Percentiles rank a stretch among this genome's conserved stretches.
phyloP scores from a whole-genome alignment of 495 filamentous ascomycete genomes.

The Xylaria sp. region DNA sequence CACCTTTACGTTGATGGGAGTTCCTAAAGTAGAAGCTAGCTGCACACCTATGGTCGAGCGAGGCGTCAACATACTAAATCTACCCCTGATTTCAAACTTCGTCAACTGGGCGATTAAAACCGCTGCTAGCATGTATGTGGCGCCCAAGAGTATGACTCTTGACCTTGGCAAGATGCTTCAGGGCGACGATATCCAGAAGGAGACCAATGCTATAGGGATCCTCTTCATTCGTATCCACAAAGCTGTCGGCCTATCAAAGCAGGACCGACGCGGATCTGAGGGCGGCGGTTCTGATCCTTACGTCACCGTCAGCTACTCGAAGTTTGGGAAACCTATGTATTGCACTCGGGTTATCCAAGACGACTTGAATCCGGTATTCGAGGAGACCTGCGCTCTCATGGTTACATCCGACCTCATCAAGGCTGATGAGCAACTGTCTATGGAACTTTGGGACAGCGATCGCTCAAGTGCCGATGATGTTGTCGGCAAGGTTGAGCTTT shows the following conservation, averaged over 20 bases:
- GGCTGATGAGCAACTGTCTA: slow-evolving; percentile 86
- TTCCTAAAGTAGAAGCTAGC: slow-evolving; percentile 87
- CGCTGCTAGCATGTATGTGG: slow-evolving; percentile 88
- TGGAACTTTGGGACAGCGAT: slow-evolving; percentile 96
- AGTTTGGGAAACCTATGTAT: slow-evolving; percentile 98
- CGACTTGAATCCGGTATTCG: slow-evolving; percentile 92
- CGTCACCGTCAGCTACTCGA: slow-evolving; percentile 72
- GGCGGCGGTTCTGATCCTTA: slow-evolving; percentile 94
- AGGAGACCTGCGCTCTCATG: slow-evolving; percentile 85
- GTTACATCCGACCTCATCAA: slow-evolving; percentile 90
- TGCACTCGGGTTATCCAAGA: slow-evolving; percentile 95
- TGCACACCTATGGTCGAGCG: slow-evolving; percentile 89
- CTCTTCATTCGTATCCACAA: slow-evolving; percentile 92
- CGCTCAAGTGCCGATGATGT: slow-evolving; percentile 89
- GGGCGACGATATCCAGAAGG: slow-evolving; percentile 90
- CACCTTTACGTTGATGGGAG: slow-evolving; percentile 91
- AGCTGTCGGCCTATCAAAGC: slow-evolving; percentile 86
- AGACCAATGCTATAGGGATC: slow-evolving; percentile 81
- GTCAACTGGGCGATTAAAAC: slow-evolving; percentile 95
- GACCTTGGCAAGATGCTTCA: slow-evolving; percentile 89
- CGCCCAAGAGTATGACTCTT: slow-evolving; percentile 93
- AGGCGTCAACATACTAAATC: slow-evolving; percentile 89
- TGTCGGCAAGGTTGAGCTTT: slow-evolving; percentile 91
- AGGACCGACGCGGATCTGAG: slow-evolving; percentile 82
- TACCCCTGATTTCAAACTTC: slow-evolving; percentile 93